Evolutionary conservation across 2,329 filamentous ascomycete genomes (phyloP).

Genomic region (Aspergillus caelatus): DNA sequence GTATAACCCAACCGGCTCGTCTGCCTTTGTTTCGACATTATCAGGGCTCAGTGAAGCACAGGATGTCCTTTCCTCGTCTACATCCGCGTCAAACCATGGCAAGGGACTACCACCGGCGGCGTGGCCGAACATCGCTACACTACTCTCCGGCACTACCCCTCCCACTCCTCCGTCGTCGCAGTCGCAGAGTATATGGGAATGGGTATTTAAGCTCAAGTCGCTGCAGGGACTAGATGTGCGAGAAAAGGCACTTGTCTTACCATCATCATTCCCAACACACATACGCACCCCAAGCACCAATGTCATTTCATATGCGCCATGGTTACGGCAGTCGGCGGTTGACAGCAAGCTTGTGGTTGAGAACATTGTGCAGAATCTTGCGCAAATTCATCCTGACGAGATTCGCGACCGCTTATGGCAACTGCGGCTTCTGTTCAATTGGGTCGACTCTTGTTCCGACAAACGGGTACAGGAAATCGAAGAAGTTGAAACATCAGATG

Average conservation of each 20-base stretch:
- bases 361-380: constrained; percentile 42
- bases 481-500: constrained; percentile 37
- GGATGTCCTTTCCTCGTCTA: constrained; percentile 40
- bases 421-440: constrained; percentile 65
- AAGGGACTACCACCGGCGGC: constrained; percentile 29
- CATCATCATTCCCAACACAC: constrained; percentile 40
- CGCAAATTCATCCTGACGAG: constrained; percentile 42
- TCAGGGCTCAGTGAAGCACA: constrained; percentile 69
- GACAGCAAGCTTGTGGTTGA: constrained; percentile 73
- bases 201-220: constrained; percentile 69
- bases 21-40: constrained; percentile 73
- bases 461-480: constrained; percentile 26
- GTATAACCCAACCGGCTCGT: constrained; percentile 61
- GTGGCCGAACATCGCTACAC: constrained; percentile 25
- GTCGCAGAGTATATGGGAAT: constrained; percentile 62
- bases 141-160: constrained; percentile 22
- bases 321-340: constrained; percentile 62
- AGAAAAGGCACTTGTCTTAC: constrained; percentile 67
- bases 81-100: constrained; percentile 25
- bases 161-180: constrained; percentile 33
- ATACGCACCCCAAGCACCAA: constrained; percentile 45
- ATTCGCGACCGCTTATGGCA: constrained; percentile 64
- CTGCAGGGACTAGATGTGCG: constrained; percentile 61
- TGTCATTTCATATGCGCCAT: constrained; percentile 49
- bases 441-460: constrained; percentile 54